Conservation (phyloP, 75 land plant genomes). For the Cryptomeria japonica region DNA sequence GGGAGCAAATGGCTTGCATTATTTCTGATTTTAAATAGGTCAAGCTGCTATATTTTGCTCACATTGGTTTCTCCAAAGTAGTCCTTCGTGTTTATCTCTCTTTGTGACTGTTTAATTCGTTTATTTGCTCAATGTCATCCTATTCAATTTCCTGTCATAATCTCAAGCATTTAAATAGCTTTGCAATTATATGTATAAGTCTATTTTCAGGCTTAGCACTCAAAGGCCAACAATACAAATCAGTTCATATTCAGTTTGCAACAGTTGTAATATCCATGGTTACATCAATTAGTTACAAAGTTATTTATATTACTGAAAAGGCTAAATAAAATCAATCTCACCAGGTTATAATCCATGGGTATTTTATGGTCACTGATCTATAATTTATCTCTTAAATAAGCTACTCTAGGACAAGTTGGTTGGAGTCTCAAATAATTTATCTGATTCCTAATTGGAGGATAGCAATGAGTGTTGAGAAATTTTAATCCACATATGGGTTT, state of each 20-base stretch:
- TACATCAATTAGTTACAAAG: neutral
- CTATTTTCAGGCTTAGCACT: neutral
- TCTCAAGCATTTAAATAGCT: neutral
- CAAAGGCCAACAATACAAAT: neutral
- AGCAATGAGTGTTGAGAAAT: neutral
- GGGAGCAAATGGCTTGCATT: neutral
- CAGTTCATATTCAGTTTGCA: neutral
- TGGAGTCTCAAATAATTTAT: neutral
- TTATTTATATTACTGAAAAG: neutral
- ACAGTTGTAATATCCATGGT: neutral
- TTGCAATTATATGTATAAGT: neutral
- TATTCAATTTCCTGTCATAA: neutral
- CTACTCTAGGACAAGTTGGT: neutral
- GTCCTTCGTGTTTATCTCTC: neutral
- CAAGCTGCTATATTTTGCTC: neutral
- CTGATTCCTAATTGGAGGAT: neutral
- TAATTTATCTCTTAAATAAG: neutral
- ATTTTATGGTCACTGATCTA: too few relatives aligned
- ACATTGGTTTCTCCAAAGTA: neutral
- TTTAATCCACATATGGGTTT: neutral
- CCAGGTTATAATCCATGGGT: neutral
- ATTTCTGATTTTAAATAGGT: neutral
- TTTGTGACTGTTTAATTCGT: neutral
- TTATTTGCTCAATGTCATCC: neutral
- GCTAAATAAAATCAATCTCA: neutral